Evolutionary conservation across 1,284 basidiomycete genomes (phyloP).

Genomic region (Schizopora paradoxa): DNA sequence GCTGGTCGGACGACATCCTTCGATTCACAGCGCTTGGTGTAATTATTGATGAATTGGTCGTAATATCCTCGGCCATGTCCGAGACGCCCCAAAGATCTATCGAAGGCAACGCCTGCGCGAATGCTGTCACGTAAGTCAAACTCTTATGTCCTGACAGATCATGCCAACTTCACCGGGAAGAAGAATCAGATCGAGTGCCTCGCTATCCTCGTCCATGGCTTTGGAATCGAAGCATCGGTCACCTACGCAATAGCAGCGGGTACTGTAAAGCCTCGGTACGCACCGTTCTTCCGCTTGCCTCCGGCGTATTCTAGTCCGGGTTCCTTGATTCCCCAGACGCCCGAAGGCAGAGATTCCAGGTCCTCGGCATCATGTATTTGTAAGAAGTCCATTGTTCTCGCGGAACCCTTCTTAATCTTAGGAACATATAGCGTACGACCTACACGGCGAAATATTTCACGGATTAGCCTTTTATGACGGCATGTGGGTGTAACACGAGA

Average conservation of each 20-base stretch:
- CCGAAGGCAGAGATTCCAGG: conserved; percentile 47
- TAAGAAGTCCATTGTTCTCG: conserved; percentile 60
- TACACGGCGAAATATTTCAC: conserved; percentile 25
- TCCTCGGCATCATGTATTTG: conserved; percentile 55
- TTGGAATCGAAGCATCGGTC: background rate
- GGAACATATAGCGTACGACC: conserved; percentile 70
- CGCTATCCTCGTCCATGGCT: conserved; percentile 30
- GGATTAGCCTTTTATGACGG: background rate
- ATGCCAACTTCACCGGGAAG: conserved; percentile 51
- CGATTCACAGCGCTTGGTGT: conserved; percentile 40
- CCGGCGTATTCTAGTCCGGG: conserved; percentile 46
- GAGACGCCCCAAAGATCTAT: conserved; percentile 59
- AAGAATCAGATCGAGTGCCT: conserved; percentile 58
- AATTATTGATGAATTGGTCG: conserved; percentile 61
- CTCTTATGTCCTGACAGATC: conserved; percentile 14
- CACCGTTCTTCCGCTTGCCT: conserved; percentile 39
- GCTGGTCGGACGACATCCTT: background rate
- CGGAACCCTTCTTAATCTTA: conserved; percentile 42
- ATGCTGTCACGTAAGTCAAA: conserved; percentile 7
- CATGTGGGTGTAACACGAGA: conserved; percentile 2
- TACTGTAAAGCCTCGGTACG: no score
- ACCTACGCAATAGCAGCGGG: conserved; percentile 44
- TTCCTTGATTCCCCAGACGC: conserved; percentile 72
- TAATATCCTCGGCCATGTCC: conserved; percentile 82
- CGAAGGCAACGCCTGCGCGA: conserved; percentile 68